Percentiles rank a stretch among this genome's conserved stretches.
Conservation (phyloP, 1,139 yeast species). For the Candida sanyaensis region DNA sequence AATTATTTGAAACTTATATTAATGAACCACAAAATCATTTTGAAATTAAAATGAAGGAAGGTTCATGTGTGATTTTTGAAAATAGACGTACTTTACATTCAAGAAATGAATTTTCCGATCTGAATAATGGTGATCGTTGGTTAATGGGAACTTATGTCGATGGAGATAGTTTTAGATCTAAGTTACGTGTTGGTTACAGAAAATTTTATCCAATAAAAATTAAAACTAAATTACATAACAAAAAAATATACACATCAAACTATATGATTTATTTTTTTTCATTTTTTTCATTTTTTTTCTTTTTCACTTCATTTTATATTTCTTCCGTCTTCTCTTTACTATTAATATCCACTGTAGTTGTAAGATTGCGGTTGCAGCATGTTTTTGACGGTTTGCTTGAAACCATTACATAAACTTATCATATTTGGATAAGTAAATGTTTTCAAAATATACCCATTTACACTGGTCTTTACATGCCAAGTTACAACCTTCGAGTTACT, state of each 20-base stretch:
- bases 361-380: conserved; percentile 3
- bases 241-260: conserved; percentile 2
- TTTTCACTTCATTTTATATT: too few species aligned
- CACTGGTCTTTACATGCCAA: conserved; percentile 89
- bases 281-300: too few species aligned
- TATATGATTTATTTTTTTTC: too few species aligned
- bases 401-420: conserved; percentile 88
- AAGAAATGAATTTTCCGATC: conserved; percentile 56
- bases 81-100: conserved; percentile 77
- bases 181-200: conserved; percentile 38
- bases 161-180: conserved; percentile 71
- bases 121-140: conserved; percentile 64
- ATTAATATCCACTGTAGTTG: conserved; percentile 8
- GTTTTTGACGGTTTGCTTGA: conserved; percentile 62
- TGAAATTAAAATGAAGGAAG: conserved; percentile 58
- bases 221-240: conserved; percentile 1
- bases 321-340: too few species aligned
- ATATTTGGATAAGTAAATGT: conserved; percentile 85
- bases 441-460: conserved; percentile 80
- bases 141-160: conserved; percentile 79
- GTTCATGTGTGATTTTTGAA: conserved; percentile 69
- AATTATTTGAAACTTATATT: conserved; percentile 59
- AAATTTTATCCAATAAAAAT: conserved; percentile 8
- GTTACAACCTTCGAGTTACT: conserved; percentile 71
- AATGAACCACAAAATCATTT: conserved; percentile 58